Conservation (phyloP, 2,329 filamentous ascomycete species). For the Aspergillus sp. region DNA sequence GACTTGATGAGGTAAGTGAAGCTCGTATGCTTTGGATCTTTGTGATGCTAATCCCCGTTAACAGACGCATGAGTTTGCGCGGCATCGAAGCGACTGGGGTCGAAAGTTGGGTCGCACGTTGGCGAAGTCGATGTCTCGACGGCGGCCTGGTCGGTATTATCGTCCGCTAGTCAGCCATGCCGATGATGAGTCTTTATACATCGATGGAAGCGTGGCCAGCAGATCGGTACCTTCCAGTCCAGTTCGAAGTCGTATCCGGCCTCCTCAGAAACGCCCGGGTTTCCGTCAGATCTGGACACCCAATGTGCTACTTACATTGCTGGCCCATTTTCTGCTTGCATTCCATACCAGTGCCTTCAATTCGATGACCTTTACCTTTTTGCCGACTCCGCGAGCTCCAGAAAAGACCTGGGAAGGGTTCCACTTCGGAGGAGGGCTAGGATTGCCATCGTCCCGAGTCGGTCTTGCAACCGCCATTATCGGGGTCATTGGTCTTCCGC, state of each 20-base stretch:
- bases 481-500: slow-evolving; percentile 69
- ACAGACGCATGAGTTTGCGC: slow-evolving; percentile 39
- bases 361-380: slow-evolving; percentile 72
- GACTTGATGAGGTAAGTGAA: slow-evolving; percentile 61
- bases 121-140: slow-evolving; percentile 25
- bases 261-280: slow-evolving; percentile 43
- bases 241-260: slow-evolving; percentile 20
- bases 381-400: slow-evolving; percentile 66
- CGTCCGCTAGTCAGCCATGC: slow-evolving; percentile 30
- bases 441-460: slow-evolving; percentile 68
- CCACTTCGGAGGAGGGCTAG: slow-evolving; percentile 71
- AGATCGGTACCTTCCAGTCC: slow-evolving; percentile 29
- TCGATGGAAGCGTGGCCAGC: slow-evolving; percentile 27
- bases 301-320: slow-evolving; percentile 57
- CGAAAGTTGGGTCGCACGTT: slow-evolving; percentile 38
- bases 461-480: slow-evolving; percentile 77
- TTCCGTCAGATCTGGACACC: slow-evolving; percentile 54
- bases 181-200: slow-evolving; percentile 32
- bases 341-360: slow-evolving; percentile 76
- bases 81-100: slow-evolving; percentile 42
- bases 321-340: slow-evolving; percentile 67
- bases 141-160: slow-evolving; percentile 31
- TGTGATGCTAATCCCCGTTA: not conserved
- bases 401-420: slow-evolving; percentile 39
- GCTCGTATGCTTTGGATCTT: not conserved